Conservation (phyloP, 768 basidiomycete species). For the Mycena latifolia region DNA sequence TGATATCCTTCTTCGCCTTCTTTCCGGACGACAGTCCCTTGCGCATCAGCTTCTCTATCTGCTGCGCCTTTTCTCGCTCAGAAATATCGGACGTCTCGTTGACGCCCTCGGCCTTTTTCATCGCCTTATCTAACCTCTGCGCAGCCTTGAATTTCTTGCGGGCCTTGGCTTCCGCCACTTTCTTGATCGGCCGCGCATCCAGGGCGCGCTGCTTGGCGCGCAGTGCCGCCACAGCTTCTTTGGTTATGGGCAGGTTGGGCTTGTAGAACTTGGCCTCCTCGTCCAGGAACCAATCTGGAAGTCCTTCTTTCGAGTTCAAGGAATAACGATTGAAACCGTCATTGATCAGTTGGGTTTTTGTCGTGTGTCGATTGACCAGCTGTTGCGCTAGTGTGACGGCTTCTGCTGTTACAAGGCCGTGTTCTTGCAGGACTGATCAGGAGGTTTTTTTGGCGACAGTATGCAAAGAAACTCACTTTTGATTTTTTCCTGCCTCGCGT, state of each 20-base stretch:
- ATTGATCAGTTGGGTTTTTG: conserved; percentile 90
- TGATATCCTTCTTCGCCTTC: conserved; percentile 80
- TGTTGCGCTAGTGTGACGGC: conserved; percentile 93
- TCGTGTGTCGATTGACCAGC: conserved; percentile 91
- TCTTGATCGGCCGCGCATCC: conserved; percentile 98
- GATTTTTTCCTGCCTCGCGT: conserved; percentile 71
- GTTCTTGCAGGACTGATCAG: conserved; percentile 58
- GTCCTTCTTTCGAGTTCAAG: conserved; percentile 89
- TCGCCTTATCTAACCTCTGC: conserved; percentile 88
- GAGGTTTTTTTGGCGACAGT: not conserved
- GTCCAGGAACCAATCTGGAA: conserved; percentile 97
- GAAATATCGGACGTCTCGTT: conserved; percentile 89
- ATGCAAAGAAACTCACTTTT: conserved; percentile 63
- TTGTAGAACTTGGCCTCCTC: conserved; percentile 96
- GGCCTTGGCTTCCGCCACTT: conserved; percentile 98
- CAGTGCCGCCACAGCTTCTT: conserved; percentile 90
- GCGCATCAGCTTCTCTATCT: conserved; percentile 92
- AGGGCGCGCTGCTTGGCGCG: conserved; percentile 93
- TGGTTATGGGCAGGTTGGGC: conserved; percentile 95
- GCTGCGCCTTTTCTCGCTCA: conserved; percentile 95
- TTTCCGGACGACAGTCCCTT: conserved; percentile 78
- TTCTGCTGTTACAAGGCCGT: conserved; percentile 88
- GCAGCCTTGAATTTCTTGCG: conserved; percentile 94
- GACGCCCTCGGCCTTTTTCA: conserved; percentile 97
- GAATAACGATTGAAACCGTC: conserved; percentile 97